phyloP scores from a whole-genome alignment of 192 early-diverging fungal genomes.

The Linnemannia hyalina region DNA sequence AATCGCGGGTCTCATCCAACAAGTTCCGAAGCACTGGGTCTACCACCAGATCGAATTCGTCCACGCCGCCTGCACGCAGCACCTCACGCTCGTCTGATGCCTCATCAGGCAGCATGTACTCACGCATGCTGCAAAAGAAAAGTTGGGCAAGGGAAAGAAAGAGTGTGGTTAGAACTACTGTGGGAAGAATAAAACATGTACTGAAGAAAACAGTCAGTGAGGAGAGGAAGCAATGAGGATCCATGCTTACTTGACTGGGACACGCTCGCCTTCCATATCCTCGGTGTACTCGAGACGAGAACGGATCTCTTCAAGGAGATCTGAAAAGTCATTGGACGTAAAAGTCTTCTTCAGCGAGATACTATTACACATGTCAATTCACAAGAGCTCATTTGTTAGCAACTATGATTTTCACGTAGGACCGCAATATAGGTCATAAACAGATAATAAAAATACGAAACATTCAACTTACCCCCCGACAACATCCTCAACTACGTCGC shows the following conservation, averaged over 20 bases:
- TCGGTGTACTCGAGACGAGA: conserved; percentile 65
- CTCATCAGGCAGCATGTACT: conserved; percentile 74
- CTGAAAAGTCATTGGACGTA: conserved; percentile 71
- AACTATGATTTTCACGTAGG: neutral
- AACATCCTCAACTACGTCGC: conserved; percentile 73
- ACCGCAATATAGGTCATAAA: neutral
- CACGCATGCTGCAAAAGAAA: conserved; percentile 59
- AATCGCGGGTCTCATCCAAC: conserved; percentile 91
- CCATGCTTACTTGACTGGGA: conserved; percentile 47
- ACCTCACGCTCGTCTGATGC: conserved; percentile 73
- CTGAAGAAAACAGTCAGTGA: neutral
- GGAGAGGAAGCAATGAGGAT: neutral
- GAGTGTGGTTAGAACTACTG: neutral
- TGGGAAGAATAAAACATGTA: neutral
- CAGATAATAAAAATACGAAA: neutral
- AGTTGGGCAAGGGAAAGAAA: conserved; percentile 6
- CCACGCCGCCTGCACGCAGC: conserved; percentile 66
- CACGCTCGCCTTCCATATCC: conserved; percentile 35
- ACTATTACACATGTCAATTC: conserved; percentile 13
- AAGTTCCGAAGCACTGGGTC: conserved; percentile 77
- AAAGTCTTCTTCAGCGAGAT: conserved; percentile 76
- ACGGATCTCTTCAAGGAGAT: conserved; percentile 67
- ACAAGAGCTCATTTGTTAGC: neutral
- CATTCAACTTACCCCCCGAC: conserved; percentile 64
- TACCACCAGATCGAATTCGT: conserved; percentile 59